Conservation (phyloP, 768 basidiomycete species). For the Polyporus arcularius region DNA sequence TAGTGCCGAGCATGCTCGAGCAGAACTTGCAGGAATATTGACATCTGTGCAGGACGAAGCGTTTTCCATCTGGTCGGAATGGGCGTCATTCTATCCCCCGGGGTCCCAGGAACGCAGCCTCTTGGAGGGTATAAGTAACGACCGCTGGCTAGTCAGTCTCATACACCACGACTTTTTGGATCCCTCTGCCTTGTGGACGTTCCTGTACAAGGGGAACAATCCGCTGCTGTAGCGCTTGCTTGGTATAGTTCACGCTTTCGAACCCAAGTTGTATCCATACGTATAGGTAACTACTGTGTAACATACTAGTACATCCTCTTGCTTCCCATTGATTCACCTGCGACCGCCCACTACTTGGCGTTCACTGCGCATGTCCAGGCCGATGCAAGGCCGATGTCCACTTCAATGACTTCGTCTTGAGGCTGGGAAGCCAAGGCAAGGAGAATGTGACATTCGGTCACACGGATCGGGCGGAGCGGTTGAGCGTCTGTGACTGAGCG, state of each 20-base stretch:
- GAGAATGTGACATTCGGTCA: too few relatives aligned
- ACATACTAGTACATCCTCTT: not conserved
- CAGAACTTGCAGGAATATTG: not conserved
- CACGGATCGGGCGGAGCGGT: too few relatives aligned
- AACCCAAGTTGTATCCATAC: not conserved
- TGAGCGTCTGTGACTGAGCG: not conserved
- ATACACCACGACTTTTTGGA: slow-evolving; percentile 93
- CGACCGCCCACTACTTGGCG: too few relatives aligned
- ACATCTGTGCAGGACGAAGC: slow-evolving; percentile 76
- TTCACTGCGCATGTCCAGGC: too few relatives aligned
- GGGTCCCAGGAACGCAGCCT: slow-evolving; percentile 68
- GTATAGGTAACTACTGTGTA: slow-evolving; percentile 1
- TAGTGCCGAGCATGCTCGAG: slow-evolving; percentile 17
- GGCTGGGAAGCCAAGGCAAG: too few relatives aligned
- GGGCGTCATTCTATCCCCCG: slow-evolving; percentile 86
- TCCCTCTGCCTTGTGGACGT: slow-evolving; percentile 77
- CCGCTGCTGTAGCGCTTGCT: slow-evolving; percentile 2
- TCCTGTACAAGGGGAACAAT: slow-evolving; percentile 54
- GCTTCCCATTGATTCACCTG: too few relatives aligned
- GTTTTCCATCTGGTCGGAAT: slow-evolving; percentile 93
- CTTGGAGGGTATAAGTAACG: slow-evolving; percentile 69
- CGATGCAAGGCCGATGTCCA: too few relatives aligned
- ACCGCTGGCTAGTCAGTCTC: slow-evolving; percentile 89
- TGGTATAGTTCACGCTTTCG: not conserved
- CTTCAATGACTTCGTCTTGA: too few relatives aligned